A percentile compares a stretch with the other conserved stretches of the same genome.
Evolutionary conservation across 2,329 filamentous ascomycete genomes (phyloP).

Genomic region (Dryadomyces quercus-mongolicae): DNA sequence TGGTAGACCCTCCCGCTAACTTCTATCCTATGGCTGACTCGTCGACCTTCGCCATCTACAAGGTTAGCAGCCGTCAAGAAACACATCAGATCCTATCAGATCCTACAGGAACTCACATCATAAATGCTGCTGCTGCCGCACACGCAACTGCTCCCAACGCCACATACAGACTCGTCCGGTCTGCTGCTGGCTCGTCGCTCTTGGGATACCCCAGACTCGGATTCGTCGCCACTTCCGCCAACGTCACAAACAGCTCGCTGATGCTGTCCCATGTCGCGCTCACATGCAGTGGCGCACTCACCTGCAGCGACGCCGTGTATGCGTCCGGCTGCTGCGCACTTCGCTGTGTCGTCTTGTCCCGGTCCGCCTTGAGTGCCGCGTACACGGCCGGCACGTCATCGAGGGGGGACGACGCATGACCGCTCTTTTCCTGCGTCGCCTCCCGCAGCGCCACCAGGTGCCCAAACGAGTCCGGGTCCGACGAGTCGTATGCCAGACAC

Average conservation of each 20-base stretch:
- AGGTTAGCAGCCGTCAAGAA: not conserved
- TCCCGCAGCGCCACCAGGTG: slow-evolving; percentile 75
- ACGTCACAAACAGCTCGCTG: slow-evolving; percentile 79
- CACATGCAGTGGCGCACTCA: slow-evolving; percentile 86
- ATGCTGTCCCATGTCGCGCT: slow-evolving; percentile 92
- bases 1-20: too few species aligned
- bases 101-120: slow-evolving; percentile 45
- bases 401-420: slow-evolving; percentile 46
- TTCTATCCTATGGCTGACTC: slow-evolving; percentile 7
- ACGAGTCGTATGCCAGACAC: slow-evolving; percentile 94
- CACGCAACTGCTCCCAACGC: slow-evolving; percentile 63
- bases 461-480: slow-evolving; percentile 88
- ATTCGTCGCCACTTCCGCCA: slow-evolving; percentile 85
- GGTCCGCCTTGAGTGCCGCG: slow-evolving; percentile 86
- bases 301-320: slow-evolving; percentile 73
- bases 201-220: slow-evolving; percentile 83
- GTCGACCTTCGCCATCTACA: slow-evolving; percentile 12
- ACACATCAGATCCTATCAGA: not conserved
- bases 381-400: slow-evolving; percentile 87
- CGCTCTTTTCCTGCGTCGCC: slow-evolving; percentile 23
- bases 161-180: slow-evolving; percentile 76
- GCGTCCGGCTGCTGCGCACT: slow-evolving; percentile 84
- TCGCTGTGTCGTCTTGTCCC: slow-evolving; percentile 92
- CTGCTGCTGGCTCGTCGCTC: slow-evolving; percentile 72
- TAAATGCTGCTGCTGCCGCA: slow-evolving; percentile 48